Percentiles rank a stretch among this genome's conserved stretches.
Conservation (phyloP, 768 basidiomycete species). For the Amylocystis lapponica region DNA sequence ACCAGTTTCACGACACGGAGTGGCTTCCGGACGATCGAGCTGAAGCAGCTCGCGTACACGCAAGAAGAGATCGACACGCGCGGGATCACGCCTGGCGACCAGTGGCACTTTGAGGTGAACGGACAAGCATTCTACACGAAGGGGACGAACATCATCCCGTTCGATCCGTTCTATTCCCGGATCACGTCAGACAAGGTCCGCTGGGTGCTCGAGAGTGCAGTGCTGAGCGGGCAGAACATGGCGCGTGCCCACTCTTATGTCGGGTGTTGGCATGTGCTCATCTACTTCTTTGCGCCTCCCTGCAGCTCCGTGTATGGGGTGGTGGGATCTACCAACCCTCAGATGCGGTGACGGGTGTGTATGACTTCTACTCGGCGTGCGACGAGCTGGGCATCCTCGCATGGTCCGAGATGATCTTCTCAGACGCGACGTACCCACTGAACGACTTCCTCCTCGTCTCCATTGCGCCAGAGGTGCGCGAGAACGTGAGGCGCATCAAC, state of each 20-base stretch:
- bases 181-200: constrained; percentile 43
- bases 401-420: constrained; percentile 60
- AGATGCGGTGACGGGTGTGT: constrained; percentile 35
- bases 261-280: too few species aligned
- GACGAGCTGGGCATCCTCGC: constrained; percentile 57
- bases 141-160: constrained; percentile 56
- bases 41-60: constrained; percentile 44
- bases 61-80: constrained; percentile 36
- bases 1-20: constrained; percentile 38
- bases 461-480: constrained; percentile 48
- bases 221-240: constrained; percentile 54
- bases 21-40: constrained; percentile 55
- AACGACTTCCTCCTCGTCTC: constrained; percentile 47
- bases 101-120: constrained; percentile 58
- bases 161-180: constrained; percentile 54
- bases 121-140: constrained; percentile 50
- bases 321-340: constrained; percentile 38
- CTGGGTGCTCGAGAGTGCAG: constrained; percentile 53
- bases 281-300: too few species aligned
- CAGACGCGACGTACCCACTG: constrained; percentile 50
- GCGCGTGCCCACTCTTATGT: too few species aligned
- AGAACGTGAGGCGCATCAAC: constrained; percentile 52
- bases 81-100: constrained; percentile 53
- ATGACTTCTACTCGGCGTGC: constrained; percentile 52
- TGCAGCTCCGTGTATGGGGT: constrained; percentile 53